Conservation (phyloP, 2,329 filamentous ascomycete genomes). For the Cryphonectria japonica region DNA sequence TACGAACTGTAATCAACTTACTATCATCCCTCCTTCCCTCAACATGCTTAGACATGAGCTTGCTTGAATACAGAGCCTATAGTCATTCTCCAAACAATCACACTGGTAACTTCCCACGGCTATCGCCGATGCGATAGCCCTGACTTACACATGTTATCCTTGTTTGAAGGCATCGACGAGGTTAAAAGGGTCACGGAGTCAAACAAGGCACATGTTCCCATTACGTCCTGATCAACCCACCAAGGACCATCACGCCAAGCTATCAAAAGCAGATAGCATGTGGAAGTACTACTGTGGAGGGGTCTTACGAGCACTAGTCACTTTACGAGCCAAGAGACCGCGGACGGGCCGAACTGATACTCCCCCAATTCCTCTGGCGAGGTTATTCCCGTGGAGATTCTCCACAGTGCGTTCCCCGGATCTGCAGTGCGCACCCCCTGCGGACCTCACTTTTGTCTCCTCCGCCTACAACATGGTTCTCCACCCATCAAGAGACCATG, state of each 20-base stretch:
- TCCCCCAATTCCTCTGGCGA: neutral
- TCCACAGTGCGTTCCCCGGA: neutral
- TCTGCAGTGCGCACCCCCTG: neutral
- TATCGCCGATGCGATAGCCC: neutral
- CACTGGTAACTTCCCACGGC: neutral
- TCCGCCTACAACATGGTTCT: neutral
- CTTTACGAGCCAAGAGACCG: neutral
- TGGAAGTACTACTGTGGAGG: neutral
- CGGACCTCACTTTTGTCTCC: slow-evolving; percentile 1
- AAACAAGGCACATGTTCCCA: neutral
- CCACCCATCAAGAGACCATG: neutral
- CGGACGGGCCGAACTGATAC: neutral
- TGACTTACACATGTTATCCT: neutral
- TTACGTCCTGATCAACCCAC: neutral
- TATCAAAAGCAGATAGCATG: neutral
- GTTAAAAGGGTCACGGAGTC: neutral
- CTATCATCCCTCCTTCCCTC: no score
- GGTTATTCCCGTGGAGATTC: neutral
- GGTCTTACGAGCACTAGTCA: neutral
- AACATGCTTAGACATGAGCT: neutral
- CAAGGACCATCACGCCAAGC: neutral
- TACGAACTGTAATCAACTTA: no score
- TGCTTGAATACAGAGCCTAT: neutral
- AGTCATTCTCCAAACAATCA: neutral
- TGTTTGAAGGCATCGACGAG: neutral